phyloP scores from a whole-genome alignment of 108 stramenopile genomes.

The Cyclotella cryptica region DNA sequence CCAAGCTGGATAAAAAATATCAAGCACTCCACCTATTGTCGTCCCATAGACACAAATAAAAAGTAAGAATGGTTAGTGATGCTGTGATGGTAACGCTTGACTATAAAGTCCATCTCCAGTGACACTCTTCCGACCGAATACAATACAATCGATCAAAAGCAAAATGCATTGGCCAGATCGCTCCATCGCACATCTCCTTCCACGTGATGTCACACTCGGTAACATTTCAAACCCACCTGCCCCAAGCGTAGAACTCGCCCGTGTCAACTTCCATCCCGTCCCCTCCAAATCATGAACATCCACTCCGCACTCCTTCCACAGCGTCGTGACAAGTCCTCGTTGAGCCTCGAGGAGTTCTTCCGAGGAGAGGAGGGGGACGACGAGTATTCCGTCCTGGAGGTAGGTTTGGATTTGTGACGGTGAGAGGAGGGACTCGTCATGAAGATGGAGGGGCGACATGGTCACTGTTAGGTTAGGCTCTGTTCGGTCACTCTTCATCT shows the following conservation, averaged over 20 bases:
- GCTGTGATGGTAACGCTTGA: neutral
- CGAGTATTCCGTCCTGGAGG: conserved; percentile 66
- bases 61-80: neutral
- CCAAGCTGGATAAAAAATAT: conserved; percentile 90
- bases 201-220: neutral
- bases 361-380: conserved; percentile 66
- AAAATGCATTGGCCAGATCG: neutral
- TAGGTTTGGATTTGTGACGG: conserved; percentile 54
- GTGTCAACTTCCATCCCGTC: conserved; percentile 58
- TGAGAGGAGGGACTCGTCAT: conserved; percentile 9
- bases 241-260: conserved; percentile 81
- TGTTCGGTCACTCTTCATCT: too few relatives aligned
- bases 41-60: neutral
- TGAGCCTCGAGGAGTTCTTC: conserved; percentile 56
- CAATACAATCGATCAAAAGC: neutral
- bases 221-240: conserved; percentile 35
- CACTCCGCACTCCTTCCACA: conserved; percentile 59
- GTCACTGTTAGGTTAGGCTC: too few relatives aligned
- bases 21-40: conserved; percentile 82
- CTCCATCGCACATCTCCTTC: neutral
- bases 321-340: conserved; percentile 57
- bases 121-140: neutral
- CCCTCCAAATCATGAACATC: conserved; percentile 53
- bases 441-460: too few relatives aligned
- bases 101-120: neutral